Evolutionary conservation across 2,329 filamentous ascomycete species (phyloP).

Genomic region (Drechslerella stenobrocha): DNA sequence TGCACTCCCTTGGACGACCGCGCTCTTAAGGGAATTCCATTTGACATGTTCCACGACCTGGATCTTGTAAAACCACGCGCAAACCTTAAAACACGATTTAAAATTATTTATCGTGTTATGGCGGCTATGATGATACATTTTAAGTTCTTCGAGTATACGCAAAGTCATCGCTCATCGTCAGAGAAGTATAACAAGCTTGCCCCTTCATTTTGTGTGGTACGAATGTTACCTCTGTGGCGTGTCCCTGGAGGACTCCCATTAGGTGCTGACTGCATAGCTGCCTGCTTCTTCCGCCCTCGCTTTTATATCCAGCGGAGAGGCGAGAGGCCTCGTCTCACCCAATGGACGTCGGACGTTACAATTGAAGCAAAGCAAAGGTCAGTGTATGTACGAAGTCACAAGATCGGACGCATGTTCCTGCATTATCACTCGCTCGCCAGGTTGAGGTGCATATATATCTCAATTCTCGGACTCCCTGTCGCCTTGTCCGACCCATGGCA

Average conservation of each 20-base stretch:
- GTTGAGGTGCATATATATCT: constrained; percentile 14
- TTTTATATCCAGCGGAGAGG: too few species aligned
- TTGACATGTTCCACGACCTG: constrained; percentile 48
- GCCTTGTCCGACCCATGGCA: constrained; percentile 10
- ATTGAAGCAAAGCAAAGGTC: background rate
- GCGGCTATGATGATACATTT: constrained; percentile 26
- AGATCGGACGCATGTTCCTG: constrained; percentile 44
- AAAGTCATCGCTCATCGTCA: constrained; percentile 4
- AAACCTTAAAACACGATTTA: constrained; percentile 37
- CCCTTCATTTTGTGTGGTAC: background rate
- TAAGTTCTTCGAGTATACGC: background rate
- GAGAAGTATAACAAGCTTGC: background rate
- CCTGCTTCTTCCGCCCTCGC: too few species aligned
- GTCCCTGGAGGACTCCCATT: too few species aligned
- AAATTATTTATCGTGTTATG: constrained; percentile 27
- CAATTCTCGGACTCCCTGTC: background rate
- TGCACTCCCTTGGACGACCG: constrained; percentile 2
- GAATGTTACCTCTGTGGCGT: background rate
- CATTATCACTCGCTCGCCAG: constrained; percentile 11
- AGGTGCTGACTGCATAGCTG: too few species aligned
- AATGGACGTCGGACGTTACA: background rate
- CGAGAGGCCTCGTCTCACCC: too few species aligned
- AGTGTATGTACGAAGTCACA: constrained; percentile 30
- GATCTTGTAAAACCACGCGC: constrained; percentile 47
- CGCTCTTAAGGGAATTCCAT: constrained; percentile 6